These are phyloP conservation scores for Umbilicus rupestris DNA, from an alignment of 164 flowering plant species.

Conservation along the genomic window DNA sequence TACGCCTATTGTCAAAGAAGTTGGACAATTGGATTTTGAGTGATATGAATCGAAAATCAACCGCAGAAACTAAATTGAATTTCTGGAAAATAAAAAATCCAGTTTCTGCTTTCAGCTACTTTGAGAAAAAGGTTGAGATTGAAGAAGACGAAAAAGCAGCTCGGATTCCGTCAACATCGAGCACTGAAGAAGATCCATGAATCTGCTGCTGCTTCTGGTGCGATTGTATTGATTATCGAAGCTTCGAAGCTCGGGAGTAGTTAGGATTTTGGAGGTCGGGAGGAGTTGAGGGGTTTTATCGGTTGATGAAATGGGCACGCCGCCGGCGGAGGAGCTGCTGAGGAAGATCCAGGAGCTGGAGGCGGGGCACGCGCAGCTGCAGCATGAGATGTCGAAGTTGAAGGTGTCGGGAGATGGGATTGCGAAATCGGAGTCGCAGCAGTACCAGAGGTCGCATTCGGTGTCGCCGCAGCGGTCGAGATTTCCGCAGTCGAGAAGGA, in stretches of 20 bases:
- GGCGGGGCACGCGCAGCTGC: constrained; percentile 62
- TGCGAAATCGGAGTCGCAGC: constrained; percentile 12
- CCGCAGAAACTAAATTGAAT: not conserved
- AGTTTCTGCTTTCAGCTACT: too few species aligned
- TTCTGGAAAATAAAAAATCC: not conserved
- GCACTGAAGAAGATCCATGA: not conserved
- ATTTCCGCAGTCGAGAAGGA: constrained; percentile 14
- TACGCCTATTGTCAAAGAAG: not conserved
- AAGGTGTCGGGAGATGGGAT: constrained; percentile 16
- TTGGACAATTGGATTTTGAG: not conserved
- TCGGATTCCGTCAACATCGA: not conserved
- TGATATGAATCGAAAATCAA: not conserved
- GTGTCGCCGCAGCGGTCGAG: constrained; percentile 59
- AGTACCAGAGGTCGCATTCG: constrained; percentile 57
- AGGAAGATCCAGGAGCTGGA: constrained; percentile 83
- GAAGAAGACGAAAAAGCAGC: too few species aligned
- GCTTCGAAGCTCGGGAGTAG: not conserved
- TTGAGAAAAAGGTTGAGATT: too few species aligned
- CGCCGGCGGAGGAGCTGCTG: constrained; percentile 58
- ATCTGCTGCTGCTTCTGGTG: not conserved
- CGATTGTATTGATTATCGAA: not conserved
- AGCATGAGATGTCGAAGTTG: constrained; percentile 69
- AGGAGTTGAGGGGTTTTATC: not conserved
- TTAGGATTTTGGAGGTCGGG: not conserved
- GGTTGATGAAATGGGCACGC: constrained; percentile 14